Percentiles rank a stretch among this genome's conserved stretches.
Conservation (phyloP, 2,329 filamentous ascomycete genomes). For the Herpotrichia juniperi region DNA sequence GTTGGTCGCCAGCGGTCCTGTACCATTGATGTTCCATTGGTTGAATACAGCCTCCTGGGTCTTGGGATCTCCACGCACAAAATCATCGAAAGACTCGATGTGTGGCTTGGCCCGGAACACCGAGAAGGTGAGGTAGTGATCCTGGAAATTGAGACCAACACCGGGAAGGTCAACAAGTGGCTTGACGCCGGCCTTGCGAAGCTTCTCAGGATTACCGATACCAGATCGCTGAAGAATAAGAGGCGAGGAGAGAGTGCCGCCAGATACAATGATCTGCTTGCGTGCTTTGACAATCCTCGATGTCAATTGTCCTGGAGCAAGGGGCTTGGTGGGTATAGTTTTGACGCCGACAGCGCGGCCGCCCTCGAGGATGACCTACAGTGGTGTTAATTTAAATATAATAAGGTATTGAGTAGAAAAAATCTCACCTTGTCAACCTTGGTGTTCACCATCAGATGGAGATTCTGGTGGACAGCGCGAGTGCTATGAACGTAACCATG, state of each 20-base stretch:
- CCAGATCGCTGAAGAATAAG: constrained; percentile 78
- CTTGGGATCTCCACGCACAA: constrained; percentile 74
- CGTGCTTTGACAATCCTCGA: constrained; percentile 68
- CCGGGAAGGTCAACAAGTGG: constrained; percentile 73
- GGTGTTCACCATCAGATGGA: constrained; percentile 76
- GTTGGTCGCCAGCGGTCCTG: constrained; percentile 77
- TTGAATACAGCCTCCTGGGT: constrained; percentile 76
- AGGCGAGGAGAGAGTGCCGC: constrained; percentile 75
- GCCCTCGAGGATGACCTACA: constrained; percentile 69
- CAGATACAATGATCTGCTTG: constrained; percentile 76
- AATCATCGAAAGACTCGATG: constrained; percentile 81
- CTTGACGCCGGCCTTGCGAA: constrained; percentile 70
- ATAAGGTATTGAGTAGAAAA: background rate
- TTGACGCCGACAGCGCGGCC: constrained; percentile 74
- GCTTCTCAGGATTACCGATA: constrained; percentile 74
- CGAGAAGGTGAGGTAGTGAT: constrained; percentile 75
- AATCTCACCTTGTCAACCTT: constrained; percentile 69
- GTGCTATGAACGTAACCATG: constrained; percentile 81
- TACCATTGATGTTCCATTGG: constrained; percentile 81
- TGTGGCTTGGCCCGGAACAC: constrained; percentile 75
- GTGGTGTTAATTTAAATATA: background rate
- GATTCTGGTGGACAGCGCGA: constrained; percentile 70
- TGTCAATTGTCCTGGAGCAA: constrained; percentile 59
- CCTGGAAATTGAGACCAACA: constrained; percentile 78
- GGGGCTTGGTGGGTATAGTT: constrained; percentile 73